Conservation (phyloP, 768 basidiomycete genomes). For the Gymnopilus junonius region DNA sequence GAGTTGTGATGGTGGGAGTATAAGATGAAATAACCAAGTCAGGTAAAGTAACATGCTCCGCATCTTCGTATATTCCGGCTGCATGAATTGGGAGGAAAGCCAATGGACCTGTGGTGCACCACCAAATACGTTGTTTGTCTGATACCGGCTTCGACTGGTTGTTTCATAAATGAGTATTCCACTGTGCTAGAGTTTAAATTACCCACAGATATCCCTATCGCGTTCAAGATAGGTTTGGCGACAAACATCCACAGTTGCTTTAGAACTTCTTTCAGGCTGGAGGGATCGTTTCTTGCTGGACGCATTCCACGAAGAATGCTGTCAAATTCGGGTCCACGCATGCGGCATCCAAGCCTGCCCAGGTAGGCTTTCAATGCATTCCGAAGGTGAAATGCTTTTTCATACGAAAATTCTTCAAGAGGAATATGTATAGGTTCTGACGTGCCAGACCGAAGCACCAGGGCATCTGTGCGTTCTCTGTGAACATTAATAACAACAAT, state of each 20-base stretch:
- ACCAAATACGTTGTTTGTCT: slow-evolving; percentile 11
- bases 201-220: background rate
- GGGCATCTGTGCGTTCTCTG: background rate
- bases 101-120: slow-evolving; percentile 17
- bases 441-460: background rate
- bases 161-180: background rate
- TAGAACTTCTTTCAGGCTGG: background rate
- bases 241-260: background rate
- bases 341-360: background rate
- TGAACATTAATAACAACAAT: background rate
- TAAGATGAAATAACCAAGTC: slow-evolving; percentile 17
- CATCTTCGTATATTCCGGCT: slow-evolving; percentile 7
- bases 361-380: background rate
- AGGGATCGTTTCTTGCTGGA: too few relatives aligned
- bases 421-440: background rate
- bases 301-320: background rate
- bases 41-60: background rate
- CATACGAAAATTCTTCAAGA: background rate
- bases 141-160: background rate
- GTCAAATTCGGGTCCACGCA: background rate
- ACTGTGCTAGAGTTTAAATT: background rate
- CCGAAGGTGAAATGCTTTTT: background rate
- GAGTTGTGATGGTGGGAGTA: slow-evolving; percentile 8
- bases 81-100: slow-evolving; percentile 18
- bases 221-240: background rate